Evolutionary conservation across 805 yeast genomes (phyloP).

Genomic region (Metschnikowia proteae): DNA sequence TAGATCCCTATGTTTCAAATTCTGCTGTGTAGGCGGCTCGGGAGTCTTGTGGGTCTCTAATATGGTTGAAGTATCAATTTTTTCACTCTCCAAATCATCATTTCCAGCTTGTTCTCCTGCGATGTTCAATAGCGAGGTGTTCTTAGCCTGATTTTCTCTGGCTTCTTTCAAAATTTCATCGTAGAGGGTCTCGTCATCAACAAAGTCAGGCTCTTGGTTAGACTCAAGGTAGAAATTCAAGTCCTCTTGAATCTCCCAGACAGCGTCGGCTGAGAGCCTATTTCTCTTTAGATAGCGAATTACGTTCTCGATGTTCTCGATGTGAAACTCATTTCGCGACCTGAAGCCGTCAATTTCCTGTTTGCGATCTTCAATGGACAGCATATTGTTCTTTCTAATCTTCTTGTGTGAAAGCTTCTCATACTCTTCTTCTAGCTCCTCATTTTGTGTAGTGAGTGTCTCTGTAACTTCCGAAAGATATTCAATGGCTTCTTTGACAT

Average conservation of each 20-base stretch:
- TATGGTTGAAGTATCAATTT: background rate
- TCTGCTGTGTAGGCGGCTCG: background rate
- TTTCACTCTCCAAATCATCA: background rate
- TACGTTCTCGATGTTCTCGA: constrained; percentile 32
- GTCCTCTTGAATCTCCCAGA: constrained; percentile 37
- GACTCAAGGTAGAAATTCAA: constrained; percentile 35
- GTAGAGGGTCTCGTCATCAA: constrained; percentile 37
- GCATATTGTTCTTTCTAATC: constrained; percentile 34
- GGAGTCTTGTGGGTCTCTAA: constrained; percentile 4
- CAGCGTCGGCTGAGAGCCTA: constrained; percentile 15
- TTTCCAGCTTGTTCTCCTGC: background rate
- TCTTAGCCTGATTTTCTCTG: constrained; percentile 16
- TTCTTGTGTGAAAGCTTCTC: constrained; percentile 39
- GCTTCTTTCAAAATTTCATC: constrained; percentile 37
- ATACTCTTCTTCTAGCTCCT: constrained; percentile 36
- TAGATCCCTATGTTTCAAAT: background rate
- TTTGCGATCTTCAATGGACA: constrained; percentile 37
- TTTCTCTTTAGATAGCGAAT: constrained; percentile 27
- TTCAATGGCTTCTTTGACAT: constrained; percentile 31
- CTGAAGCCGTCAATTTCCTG: constrained; percentile 35
- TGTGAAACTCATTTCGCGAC: constrained; percentile 34
- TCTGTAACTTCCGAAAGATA: constrained; percentile 30
- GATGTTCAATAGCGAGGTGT: constrained; percentile 9
- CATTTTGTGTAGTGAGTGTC: constrained; percentile 33
- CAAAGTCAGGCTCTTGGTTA: constrained; percentile 36